A percentile compares a stretch with the other conserved stretches of the same genome.
phyloP scores from a whole-genome alignment of 2,329 filamentous ascomycete genomes.

The Diaporthe batatas region DNA sequence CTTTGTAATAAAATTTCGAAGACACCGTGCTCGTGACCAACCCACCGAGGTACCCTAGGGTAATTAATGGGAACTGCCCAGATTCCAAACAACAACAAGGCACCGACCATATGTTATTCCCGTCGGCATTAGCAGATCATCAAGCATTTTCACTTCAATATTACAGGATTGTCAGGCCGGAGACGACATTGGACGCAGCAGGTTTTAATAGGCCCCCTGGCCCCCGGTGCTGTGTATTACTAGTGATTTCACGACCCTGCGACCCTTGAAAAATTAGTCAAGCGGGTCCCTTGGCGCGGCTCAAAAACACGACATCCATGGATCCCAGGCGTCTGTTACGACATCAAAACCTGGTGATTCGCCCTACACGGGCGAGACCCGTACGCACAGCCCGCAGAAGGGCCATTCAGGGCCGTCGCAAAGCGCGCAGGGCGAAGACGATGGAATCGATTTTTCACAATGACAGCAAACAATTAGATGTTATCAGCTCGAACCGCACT shows the following conservation, averaged over 20 bases:
- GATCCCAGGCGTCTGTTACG: constrained; percentile 25
- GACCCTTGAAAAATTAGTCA: constrained; percentile 32
- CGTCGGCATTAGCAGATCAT: neutral
- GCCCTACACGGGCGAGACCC: constrained; percentile 13
- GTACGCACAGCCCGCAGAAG: constrained; percentile 26
- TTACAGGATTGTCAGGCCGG: neutral
- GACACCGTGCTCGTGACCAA: too few relatives aligned
- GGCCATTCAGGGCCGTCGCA: constrained; percentile 5
- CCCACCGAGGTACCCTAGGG: too few relatives aligned
- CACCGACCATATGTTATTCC: neutral
- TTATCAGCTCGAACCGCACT: neutral
- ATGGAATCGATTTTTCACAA: constrained; percentile 29
- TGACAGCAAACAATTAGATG: constrained; percentile 29
- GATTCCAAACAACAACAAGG: neutral
- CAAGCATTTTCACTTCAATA: neutral
- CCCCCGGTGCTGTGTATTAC: too few relatives aligned
- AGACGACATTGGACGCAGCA: constrained; percentile 4
- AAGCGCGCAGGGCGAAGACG: neutral
- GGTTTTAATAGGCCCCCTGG: neutral
- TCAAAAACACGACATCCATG: constrained; percentile 6
- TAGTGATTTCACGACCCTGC: constrained; percentile 24
- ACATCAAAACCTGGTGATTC: constrained; percentile 29
- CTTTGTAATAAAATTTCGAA: too few relatives aligned
- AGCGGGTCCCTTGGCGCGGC: constrained; percentile 32
- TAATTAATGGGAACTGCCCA: neutral